Evolutionary conservation across 1,284 basidiomycete genomes (phyloP).

Genomic region (Rhodotorula sp.): DNA sequence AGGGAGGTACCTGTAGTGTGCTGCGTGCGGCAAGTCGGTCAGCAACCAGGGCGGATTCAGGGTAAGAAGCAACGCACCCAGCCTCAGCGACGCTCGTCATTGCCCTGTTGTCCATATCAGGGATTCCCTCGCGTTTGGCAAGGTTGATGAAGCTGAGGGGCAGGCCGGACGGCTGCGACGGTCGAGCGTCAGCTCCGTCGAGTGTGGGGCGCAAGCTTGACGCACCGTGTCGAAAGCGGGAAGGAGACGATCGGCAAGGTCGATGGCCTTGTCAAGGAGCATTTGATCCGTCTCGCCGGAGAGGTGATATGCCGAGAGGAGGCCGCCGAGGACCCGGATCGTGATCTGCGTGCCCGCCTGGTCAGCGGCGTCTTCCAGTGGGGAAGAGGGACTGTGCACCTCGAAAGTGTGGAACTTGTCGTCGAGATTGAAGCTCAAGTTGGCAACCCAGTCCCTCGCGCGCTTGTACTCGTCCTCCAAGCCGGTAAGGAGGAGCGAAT

Average conservation of each 20-base stretch:
- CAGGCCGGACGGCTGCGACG: conserved; percentile 64
- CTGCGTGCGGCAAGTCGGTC: background rate
- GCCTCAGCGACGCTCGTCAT: conserved; percentile 81
- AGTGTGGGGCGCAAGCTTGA: background rate
- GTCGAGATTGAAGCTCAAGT: conserved; percentile 75
- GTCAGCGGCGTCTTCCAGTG: too few relatives aligned
- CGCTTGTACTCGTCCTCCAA: conserved; percentile 74
- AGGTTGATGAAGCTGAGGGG: conserved; percentile 81
- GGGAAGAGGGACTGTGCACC: conserved; percentile 55
- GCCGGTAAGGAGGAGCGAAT: conserved; percentile 84
- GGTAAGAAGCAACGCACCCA: conserved; percentile 49
- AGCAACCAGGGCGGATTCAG: background rate
- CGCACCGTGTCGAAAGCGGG: conserved; percentile 71
- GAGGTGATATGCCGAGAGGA: conserved; percentile 80
- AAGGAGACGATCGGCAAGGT: conserved; percentile 82
- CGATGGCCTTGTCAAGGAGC: conserved; percentile 72
- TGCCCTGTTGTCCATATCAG: conserved; percentile 66
- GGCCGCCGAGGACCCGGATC: conserved; percentile 76
- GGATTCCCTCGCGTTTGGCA: conserved; percentile 63
- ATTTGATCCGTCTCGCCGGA: conserved; percentile 58
- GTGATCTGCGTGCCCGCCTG: conserved; percentile 49
- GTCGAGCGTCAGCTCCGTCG: background rate
- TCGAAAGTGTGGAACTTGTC: conserved; percentile 89
- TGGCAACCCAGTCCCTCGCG: conserved; percentile 75
- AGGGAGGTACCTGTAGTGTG: conserved; percentile 22